Evolutionary conservation across 345 rosid genomes (phyloP), one percentile per base, ranked within the genome.

Genomic region (Populus ilicifolia): DNA sequence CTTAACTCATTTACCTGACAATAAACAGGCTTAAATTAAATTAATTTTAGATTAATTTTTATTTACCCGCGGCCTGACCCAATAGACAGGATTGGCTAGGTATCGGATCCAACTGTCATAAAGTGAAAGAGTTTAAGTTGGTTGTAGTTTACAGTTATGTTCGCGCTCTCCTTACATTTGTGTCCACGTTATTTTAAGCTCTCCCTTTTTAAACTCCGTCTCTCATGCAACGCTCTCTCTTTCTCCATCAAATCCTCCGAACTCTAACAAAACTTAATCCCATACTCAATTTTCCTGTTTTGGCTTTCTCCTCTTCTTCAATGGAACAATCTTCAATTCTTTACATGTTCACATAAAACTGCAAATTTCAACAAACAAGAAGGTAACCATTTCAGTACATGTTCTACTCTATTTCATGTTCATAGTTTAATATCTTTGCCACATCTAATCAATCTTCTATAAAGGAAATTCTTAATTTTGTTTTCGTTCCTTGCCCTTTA

Each of bases 181-280:
- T 68, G 56, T 76, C 79, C 35, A 30, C 86, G 80, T 79, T 83
- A 79, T 83, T 81, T 83, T 81, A 77, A 83, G 81, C 46, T 66
- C 78, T 46, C 62, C 27, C 52, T n/a, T 43, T 39, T 41, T 43
- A 21, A 69, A 43, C 68, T 70, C 75, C 75, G 71, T 35, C 2
- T 52, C 73, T 76, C 71, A 80, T 79, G 78, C 85, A 79, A 79
- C 76, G 82, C 80, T 75, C 71, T 69, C 78, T 46, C 71, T 54
- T 76, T 75, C 72, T 66, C 81, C 39, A 35, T 67, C 77, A 9
- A 9, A 20, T 25, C 29, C 16, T 61, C 74, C 8, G 0, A 33
- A 48, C 73, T 33, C 73, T 13, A 63, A 27, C 29, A 71, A 52
- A 77, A 52, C 66, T 77, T 54, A 71, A 68, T 11, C 38, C 65